Evolutionary conservation across 1,284 basidiomycete genomes (phyloP), one percentile per base, ranked within the genome.

Genomic region (Cutaneotrichosporon sp.): DNA sequence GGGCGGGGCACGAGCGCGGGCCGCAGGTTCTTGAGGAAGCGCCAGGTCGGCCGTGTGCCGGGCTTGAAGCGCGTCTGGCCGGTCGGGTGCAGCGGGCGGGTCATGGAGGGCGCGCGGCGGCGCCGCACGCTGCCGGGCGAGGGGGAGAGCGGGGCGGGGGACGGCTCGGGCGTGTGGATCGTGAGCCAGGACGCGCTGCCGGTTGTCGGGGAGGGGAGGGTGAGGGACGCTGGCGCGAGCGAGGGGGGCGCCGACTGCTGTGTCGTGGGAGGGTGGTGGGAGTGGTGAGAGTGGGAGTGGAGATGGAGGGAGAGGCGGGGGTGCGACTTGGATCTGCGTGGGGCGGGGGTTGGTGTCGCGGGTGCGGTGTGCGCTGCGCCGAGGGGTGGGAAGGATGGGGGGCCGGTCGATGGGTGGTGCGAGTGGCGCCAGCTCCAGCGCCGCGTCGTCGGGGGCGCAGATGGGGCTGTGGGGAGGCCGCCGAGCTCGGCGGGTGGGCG

Each of bases 1-100:
- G 29, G 5, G 25, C 16, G 18, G 47, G 24, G 25, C 27, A 27
- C 6, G 27, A 47, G 46, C 24, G 46, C 25, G 5, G 18, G 14
- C 2, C 47, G 47, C 20, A 50, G 25, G 47, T 50, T 50, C 27
- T 50, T 50, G 47, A 50, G 27, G 47, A 50, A 50, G 11, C 47
- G 25, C 27, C 25, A 50, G 6, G 47, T 50, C 16, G 47, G 47
- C 2, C 47, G 47, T 9, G 47, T 50, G 18, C 43, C 43, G 43
- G 27, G 47, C 27, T 50, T 50, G 25, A 50, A 50, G 14, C 47
- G 25, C 47, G 47, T 50, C 47, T 50, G 47, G 47, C 47, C 47
- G 47, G 25, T 50, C 16, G 47, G 47, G 14, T 50, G 47, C 7
- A 27, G 47, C 18, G 25, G 47, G 25, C 47, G 45, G 10, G 45